These are phyloP conservation scores for Sphaerostilbella broomeana DNA, from an alignment of 2,329 filamentous ascomycete genomes.

Conservation along the genomic window DNA sequence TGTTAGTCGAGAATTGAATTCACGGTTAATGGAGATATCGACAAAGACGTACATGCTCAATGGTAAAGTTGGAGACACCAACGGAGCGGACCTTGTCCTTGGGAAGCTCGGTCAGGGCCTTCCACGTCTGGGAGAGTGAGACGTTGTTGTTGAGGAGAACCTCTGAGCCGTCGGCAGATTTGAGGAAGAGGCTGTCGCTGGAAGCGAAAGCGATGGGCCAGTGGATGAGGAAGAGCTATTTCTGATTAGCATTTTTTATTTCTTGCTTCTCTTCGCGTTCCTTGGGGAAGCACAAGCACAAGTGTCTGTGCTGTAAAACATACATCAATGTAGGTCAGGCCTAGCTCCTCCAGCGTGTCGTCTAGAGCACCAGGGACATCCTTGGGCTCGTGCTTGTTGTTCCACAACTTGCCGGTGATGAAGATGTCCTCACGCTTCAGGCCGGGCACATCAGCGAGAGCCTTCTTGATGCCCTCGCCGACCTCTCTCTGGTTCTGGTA, in stretches of 20 bases:
- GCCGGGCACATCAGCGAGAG: slow-evolving; percentile 39
- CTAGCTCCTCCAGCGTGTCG: slow-evolving; percentile 48
- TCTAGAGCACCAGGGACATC: slow-evolving; percentile 50
- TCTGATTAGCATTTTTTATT: background rate
- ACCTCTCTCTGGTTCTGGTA: slow-evolving; percentile 62
- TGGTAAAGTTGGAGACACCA: slow-evolving; percentile 67
- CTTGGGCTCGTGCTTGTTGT: slow-evolving; percentile 52
- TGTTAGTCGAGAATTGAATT: background rate
- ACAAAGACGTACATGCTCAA: slow-evolving; percentile 38
- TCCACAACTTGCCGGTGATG: slow-evolving; percentile 58
- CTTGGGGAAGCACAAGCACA: too few relatives aligned
- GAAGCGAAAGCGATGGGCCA: slow-evolving; percentile 48
- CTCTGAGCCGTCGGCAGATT: slow-evolving; percentile 26
- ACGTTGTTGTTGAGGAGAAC: slow-evolving; percentile 41
- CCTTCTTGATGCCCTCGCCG: slow-evolving; percentile 46
- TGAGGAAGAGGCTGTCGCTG: slow-evolving; percentile 40
- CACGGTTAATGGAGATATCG: background rate
- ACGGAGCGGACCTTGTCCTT: slow-evolving; percentile 58
- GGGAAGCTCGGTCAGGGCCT: slow-evolving; percentile 49
- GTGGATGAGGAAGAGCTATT: slow-evolving; percentile 54
- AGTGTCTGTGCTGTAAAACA: slow-evolving; percentile 12
- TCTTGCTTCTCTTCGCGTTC: background rate
- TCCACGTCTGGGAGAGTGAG: slow-evolving; percentile 39
- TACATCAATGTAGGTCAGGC: slow-evolving; percentile 51
- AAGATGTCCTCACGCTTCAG: slow-evolving; percentile 42